Conservation (phyloP, 2,329 filamentous ascomycete species). For the Drechslera avenae region DNA sequence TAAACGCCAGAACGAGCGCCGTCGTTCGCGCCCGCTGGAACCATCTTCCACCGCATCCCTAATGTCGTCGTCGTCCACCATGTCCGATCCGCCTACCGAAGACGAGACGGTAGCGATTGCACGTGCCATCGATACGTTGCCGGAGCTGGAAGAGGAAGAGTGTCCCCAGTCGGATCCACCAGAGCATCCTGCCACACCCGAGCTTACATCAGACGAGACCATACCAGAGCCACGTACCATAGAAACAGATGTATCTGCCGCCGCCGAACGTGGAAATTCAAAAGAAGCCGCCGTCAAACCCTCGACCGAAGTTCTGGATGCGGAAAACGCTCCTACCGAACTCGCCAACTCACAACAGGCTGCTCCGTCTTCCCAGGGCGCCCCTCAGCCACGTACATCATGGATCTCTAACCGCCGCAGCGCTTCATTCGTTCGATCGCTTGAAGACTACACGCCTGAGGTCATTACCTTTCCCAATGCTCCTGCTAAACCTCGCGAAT, state of each 20-base stretch:
- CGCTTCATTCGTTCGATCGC: slow-evolving; percentile 47
- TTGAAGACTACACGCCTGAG: slow-evolving; percentile 42
- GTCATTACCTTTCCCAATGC: slow-evolving; percentile 38
- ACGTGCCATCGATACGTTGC: slow-evolving; percentile 29
- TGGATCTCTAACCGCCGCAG: slow-evolving; percentile 55
- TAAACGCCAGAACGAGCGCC: slow-evolving; percentile 86
- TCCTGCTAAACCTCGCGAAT: slow-evolving; percentile 42
- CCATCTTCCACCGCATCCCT: slow-evolving; percentile 39
- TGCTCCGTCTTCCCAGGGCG: slow-evolving; percentile 39
- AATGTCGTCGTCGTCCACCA: slow-evolving; percentile 45
- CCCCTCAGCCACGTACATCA: slow-evolving; percentile 40
- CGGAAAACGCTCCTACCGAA: slow-evolving; percentile 34
- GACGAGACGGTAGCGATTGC: slow-evolving; percentile 29
- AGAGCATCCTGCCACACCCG: slow-evolving; percentile 28
- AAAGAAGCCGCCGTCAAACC: slow-evolving; percentile 25
- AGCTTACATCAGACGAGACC: slow-evolving; percentile 27
- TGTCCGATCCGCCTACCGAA: slow-evolving; percentile 43
- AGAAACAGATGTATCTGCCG: slow-evolving; percentile 13
- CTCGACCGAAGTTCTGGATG: slow-evolving; percentile 31
- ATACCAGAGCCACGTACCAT: slow-evolving; percentile 18
- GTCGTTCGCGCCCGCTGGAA: slow-evolving; percentile 79
- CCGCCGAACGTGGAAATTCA: slow-evolving; percentile 24
- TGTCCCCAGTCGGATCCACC: slow-evolving; percentile 26
- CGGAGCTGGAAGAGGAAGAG: slow-evolving; percentile 21
- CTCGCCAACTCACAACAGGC: slow-evolving; percentile 40